These are phyloP conservation scores for Scheffersomyces amazonensis DNA, from an alignment of 805 yeast genomes.

Conservation along the genomic window DNA sequence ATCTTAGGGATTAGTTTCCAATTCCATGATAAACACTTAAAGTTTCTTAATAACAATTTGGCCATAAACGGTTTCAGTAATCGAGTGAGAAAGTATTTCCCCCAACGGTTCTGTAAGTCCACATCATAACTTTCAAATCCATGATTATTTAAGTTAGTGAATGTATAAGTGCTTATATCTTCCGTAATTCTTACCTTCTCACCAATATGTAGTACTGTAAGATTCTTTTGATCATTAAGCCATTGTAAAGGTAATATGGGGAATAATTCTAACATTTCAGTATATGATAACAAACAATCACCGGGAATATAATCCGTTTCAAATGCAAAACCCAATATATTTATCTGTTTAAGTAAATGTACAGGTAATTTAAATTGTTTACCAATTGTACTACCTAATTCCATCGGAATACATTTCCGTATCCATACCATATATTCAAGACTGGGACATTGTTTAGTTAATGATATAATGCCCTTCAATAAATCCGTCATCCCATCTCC, in stretches of 20 bases:
- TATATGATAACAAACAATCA: background rate
- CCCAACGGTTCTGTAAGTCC: background rate
- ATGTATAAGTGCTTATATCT: background rate
- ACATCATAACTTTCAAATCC: slow-evolving; percentile 1
- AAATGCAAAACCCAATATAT: background rate
- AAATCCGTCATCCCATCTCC: background rate
- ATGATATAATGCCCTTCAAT: background rate
- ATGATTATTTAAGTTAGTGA: background rate
- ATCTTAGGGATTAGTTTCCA: too few relatives aligned
- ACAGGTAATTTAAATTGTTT: background rate
- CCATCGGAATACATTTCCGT: background rate
- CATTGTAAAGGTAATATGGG: background rate
- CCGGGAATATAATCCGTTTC: background rate
- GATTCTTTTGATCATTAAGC: background rate
- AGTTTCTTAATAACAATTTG: too few relatives aligned
- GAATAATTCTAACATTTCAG: background rate
- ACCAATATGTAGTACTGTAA: background rate
- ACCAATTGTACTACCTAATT: background rate
- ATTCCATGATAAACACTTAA: too few relatives aligned
- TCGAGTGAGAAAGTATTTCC: background rate
- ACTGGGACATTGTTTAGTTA: too few relatives aligned
- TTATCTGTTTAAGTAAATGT: background rate
- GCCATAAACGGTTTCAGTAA: too few relatives aligned
- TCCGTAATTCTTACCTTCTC: background rate
- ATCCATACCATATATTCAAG: too few relatives aligned